Evolutionary conservation across 2,329 filamentous ascomycete genomes (phyloP), one percentile per base, ranked within the genome.

Genomic region (Xylariales sp.): DNA sequence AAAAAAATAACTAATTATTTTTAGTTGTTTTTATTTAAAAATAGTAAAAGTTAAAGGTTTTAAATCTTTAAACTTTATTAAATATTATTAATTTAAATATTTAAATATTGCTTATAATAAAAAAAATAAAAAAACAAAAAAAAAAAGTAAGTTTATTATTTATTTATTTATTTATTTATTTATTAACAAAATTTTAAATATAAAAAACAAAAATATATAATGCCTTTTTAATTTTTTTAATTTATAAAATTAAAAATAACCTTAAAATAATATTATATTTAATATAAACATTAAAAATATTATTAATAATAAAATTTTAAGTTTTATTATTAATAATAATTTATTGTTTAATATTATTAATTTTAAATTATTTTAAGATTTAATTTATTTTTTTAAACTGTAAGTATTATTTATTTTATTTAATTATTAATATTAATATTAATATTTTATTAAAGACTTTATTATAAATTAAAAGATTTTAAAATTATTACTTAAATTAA

Each of bases 151-250:
- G 46, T 45, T 16, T 43, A 56, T 56, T 45, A 36, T 36, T 43
- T 56, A 45, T 57, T 46, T 43, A 28, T 30, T 48, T 48, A 48
- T 23, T 23, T 39, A 41, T 55, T 45, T 45, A 45, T 57, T 8
- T 57, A 32, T 34, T 41, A 55, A 41, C 41, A 41, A 23, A 2
- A 23, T 23, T 23, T 23, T 23, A 23, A 23, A 23, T 23, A 23
- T 23, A 23, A 23, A 23, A 23, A 23, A 23, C 2, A 23, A 23
- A 23, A 23, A 23, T 23, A 23, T 23, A 23, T 23, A 23, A 23
- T 23, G 23, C 23, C 23, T 23, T 23, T 41, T 36, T 55, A 18
- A 45, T 7, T 57, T 57, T 34, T 57, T 57, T 57, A 57, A 32
- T 45, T 30, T 57, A 57, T 2, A 34, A n/a, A 32, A 1, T 2